phyloP scores from a whole-genome alignment of 345 rosid species.

The Camelina laxa region DNA sequence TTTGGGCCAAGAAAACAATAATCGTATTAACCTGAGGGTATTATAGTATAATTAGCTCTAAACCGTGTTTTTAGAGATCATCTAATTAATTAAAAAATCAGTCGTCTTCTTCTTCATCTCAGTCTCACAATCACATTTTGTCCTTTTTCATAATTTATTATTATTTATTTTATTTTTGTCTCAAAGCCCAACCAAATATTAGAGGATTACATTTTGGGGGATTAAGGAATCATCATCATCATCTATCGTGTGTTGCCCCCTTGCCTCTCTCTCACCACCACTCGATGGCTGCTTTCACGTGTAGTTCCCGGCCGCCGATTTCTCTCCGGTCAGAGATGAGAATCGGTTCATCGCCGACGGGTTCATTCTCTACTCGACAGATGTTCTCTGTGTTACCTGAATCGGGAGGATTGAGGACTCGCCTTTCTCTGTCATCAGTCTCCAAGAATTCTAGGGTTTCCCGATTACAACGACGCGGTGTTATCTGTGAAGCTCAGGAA shows the following conservation, averaged over 20 bases:
- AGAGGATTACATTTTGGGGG: neutral
- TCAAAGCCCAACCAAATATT: too few relatives aligned
- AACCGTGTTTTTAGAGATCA: too few relatives aligned
- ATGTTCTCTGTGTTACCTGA: slow-evolving; percentile 45
- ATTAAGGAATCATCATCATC: neutral
- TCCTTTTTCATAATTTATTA: neutral
- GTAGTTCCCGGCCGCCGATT: slow-evolving; percentile 40
- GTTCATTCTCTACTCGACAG: slow-evolving; percentile 35
- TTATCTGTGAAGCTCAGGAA: slow-evolving; percentile 65
- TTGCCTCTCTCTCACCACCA: neutral
- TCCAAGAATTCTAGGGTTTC: slow-evolving; percentile 47
- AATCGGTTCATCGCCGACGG: slow-evolving; percentile 22
- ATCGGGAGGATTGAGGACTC: slow-evolving; percentile 55
- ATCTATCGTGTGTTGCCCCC: slow-evolving; percentile 7
- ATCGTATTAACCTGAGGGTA: too few relatives aligned
- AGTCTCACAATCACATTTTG: neutral
- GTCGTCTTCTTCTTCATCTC: neutral
- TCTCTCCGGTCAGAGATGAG: slow-evolving; percentile 43
- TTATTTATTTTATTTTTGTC: too few relatives aligned
- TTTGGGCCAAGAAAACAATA: too few relatives aligned
- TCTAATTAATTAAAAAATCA: neutral
- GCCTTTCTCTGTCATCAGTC: slow-evolving; percentile 41
- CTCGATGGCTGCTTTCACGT: slow-evolving; percentile 49
- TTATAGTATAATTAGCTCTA: too few relatives aligned
- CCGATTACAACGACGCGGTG: slow-evolving; percentile 30